Conservation (phyloP, 345 rosid species). For the Tarenaya hassleriana region DNA sequence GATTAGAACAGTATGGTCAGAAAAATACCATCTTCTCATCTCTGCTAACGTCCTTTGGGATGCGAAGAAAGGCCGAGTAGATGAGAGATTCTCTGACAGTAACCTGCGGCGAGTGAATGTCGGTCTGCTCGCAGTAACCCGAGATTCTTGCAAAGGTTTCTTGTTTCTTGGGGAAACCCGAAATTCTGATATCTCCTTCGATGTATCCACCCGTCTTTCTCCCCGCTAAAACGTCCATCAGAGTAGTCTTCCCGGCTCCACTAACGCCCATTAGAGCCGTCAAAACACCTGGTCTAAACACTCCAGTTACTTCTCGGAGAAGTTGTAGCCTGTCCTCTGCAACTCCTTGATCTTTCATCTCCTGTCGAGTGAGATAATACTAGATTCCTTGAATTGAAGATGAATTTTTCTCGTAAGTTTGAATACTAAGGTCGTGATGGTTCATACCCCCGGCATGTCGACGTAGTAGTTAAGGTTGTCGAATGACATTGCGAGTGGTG, state of each 20-base stretch:
- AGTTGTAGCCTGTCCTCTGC: conserved; percentile 61
- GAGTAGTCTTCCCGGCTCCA: conserved; percentile 95
- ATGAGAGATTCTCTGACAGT: conserved; percentile 79
- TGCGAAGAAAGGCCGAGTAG: conserved; percentile 83
- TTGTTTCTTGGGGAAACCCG: conserved; percentile 77
- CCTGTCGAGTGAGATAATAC: conserved; percentile 37
- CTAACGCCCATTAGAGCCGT: conserved; percentile 97
- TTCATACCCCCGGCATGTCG: conserved; percentile 71
- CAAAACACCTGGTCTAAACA: conserved; percentile 86
- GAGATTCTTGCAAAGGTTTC: conserved; percentile 94
- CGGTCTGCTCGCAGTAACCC: conserved; percentile 85
- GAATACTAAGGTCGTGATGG: not conserved
- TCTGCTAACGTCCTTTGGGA: conserved; percentile 60
- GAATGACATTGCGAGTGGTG: conserved; percentile 73
- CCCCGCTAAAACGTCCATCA: conserved; percentile 97
- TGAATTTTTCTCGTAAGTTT: conserved; percentile 32
- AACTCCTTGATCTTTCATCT: conserved; percentile 82
- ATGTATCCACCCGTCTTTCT: conserved; percentile 87
- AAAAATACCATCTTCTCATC: conserved; percentile 65
- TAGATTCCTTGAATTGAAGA: not conserved
- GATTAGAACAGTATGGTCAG: conserved; percentile 2
- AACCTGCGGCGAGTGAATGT: conserved; percentile 89
- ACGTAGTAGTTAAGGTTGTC: conserved; percentile 58
- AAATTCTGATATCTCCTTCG: conserved; percentile 80
- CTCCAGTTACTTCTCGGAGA: conserved; percentile 66